Base-by-base conservation (phyloP, 2,329 filamentous ascomycete genomes). In the Didymella arachidicola region DNA sequence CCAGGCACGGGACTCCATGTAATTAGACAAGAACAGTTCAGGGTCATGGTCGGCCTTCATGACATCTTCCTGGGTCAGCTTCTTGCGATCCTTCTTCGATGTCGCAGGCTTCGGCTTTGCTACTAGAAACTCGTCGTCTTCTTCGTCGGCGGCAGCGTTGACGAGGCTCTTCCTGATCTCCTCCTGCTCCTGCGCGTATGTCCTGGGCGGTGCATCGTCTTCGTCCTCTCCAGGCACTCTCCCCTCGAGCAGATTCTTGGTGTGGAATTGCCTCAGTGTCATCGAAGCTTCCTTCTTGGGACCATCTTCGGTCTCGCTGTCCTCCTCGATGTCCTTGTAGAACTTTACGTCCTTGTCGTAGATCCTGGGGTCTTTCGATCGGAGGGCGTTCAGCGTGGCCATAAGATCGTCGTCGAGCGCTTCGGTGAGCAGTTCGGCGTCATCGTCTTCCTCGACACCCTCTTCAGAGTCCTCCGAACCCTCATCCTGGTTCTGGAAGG, bases 1-100 rank as follows among this genome's bases (percentile, higher is more conserved):
- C 95, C 95, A 99, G 16, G 93, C 94, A 59, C 93, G 88, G 7
- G 93, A 86, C n/a, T 90, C 86, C 85, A 99, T 87, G 79, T 97
- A 99, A 77, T 97, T 97, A 53, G 92, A 94, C n/a, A 99, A 81
- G 75, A 92, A 99, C 0, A 86, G 89, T 72, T 98, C 94, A 0
- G 94, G 95, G 73, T 99, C 89, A 75, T 92, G 90, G 70, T 97
- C 91, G 36, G 95, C 93, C 58, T 86, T 85, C 46, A 87, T 83
- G 42, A 97, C 81, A 54, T 91, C 82, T 19, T 72, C 61, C 63
- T 83, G 82, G 10, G 78, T 80, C 57, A 84, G 77, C 57, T 72
- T 74, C 45, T 63, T 63, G 57, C 70, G 72, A 51, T 65, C 66
- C 50, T 72, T 74, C 44, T 67, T 73, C 62, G 57, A 46, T 0